These are phyloP conservation scores for Colletotrichum destructivum DNA, from an alignment of 2,329 filamentous ascomycete genomes.

Conservation along the genomic window DNA sequence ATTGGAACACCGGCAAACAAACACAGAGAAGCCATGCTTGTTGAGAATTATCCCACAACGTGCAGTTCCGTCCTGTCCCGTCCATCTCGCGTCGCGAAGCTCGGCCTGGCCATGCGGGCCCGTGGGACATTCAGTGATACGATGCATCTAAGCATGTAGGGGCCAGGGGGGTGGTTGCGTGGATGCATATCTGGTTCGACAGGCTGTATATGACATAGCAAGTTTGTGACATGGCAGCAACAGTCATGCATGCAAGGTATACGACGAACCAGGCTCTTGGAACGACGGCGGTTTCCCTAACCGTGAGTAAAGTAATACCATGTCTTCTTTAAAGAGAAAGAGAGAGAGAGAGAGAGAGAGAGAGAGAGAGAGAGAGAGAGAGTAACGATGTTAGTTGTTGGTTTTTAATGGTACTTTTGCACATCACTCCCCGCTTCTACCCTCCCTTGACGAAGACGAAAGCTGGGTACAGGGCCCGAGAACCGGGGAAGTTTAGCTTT, in stretches of 20 bases:
- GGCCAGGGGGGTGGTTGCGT: background rate
- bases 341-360: background rate
- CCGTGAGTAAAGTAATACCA: background rate
- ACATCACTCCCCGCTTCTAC: background rate
- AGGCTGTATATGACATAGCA: slow-evolving; percentile 24
- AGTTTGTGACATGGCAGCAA: slow-evolving; percentile 33
- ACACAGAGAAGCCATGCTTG: background rate
- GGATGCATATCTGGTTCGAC: slow-evolving; percentile 1
- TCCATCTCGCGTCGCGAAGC: slow-evolving; percentile 4
- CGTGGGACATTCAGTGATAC: background rate
- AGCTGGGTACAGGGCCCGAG: slow-evolving; percentile 22
- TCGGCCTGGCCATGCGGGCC: background rate
- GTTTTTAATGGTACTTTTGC: background rate
- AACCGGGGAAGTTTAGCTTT: slow-evolving; percentile 1
- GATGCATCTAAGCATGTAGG: slow-evolving; percentile 9
- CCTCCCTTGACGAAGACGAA: background rate
- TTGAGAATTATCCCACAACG: background rate
- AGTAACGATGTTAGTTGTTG: background rate
- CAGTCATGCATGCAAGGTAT: slow-evolving; percentile 17
- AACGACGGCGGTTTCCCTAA: slow-evolving; percentile 11
- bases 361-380: background rate
- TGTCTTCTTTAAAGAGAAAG: slow-evolving; percentile 24
- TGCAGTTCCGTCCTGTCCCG: background rate
- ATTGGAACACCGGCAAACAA: background rate
- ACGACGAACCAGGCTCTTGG: slow-evolving; percentile 26